These are phyloP conservation scores for Coprinopsis sp. DNA, from an alignment of 768 basidiomycete species.

Conservation along the genomic window DNA sequence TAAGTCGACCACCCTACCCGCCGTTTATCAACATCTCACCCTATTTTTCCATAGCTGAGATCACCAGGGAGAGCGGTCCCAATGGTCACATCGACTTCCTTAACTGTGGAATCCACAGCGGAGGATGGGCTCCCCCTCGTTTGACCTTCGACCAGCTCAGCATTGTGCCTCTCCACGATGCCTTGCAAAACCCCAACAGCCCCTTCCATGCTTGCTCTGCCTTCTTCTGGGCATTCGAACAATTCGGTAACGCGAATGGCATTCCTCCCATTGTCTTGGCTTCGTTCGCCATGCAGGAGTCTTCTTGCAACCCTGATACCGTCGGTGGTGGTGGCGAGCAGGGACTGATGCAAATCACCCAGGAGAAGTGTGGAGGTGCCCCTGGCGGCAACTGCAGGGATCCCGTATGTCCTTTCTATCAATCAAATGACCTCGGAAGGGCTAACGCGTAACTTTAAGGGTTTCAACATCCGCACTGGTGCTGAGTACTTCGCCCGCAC, in stretches of 20 bases:
- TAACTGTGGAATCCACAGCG: conserved; percentile 67
- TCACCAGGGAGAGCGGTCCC: conserved; percentile 51
- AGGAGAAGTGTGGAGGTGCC: conserved; percentile 68
- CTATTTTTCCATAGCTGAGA: conserved; percentile 33
- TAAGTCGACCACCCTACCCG: conserved; percentile 15
- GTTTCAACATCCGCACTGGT: conserved; percentile 69
- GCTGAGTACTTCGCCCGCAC: conserved; percentile 54
- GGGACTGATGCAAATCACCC: conserved; percentile 82
- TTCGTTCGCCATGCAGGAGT: conserved; percentile 87
- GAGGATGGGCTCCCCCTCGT: conserved; percentile 73
- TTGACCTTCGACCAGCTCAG: conserved; percentile 40
- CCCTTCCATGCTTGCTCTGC: conserved; percentile 58
- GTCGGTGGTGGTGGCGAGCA: conserved; percentile 78
- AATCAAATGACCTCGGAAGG: not conserved
- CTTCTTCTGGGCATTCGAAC: conserved; percentile 52
- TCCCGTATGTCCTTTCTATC: conserved; percentile 29
- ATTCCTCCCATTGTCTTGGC: conserved; percentile 77
- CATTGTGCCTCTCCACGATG: conserved; percentile 42
- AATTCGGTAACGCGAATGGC: conserved; percentile 44
- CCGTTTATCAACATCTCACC: not conserved
- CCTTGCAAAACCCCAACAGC: conserved; percentile 42
- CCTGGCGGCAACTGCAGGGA: conserved; percentile 44
- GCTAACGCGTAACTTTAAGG: conserved; percentile 30
- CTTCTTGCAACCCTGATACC: conserved; percentile 57
- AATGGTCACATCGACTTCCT: conserved; percentile 73